Evolutionary conservation across 306 rosid species (phyloP), one percentile per base, ranked within the genome.

Genomic region (Pterocarpus santalinus): DNA sequence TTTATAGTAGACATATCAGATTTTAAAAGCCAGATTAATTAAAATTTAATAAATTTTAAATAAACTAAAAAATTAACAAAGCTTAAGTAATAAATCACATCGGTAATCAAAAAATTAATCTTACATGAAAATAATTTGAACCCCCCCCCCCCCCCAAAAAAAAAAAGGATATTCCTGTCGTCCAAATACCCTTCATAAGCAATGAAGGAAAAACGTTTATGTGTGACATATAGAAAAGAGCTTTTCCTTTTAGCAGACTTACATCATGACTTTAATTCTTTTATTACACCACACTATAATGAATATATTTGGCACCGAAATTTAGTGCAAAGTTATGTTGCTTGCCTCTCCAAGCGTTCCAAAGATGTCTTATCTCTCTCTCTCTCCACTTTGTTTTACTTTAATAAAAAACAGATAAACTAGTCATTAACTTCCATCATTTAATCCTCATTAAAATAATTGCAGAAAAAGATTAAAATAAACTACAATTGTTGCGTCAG

Each of bases 401-500:
- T 14, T 9, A 13, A 55, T 2, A 55, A 55, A 14, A 55, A 2
- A 55, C 4, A 17, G 4, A 4, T 9, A 68, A 41, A 72, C 73
- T 36, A 33, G 63, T 76, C 73, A 52, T 79, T 63, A 81, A 80
- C 83, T 51, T 78, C 73, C 76, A 85, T 53, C 67, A 70, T 62
- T 7, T 51, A 22, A 7, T 39, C 11, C 69, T 39, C 65, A 79
- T 73, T 79, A 28, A 72, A 74, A 55, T 79, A 84, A 51, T 81
- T 41, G 66, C 47, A 55, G 52, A 38, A 44, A 81, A 84, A 78
- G 5, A 74, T 65, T 47, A 47, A 47, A 47, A 47, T 46, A 88
- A 85, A 51, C 11, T 35, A 38, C 38, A 41, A 58, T 52, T 53
- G 72, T 87, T 62, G 77, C 89, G 92, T 88, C 94, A 88, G 88